phyloP scores from a whole-genome alignment of 2,329 filamentous ascomycete genomes.

The Chaetomiaceae sp. region DNA sequence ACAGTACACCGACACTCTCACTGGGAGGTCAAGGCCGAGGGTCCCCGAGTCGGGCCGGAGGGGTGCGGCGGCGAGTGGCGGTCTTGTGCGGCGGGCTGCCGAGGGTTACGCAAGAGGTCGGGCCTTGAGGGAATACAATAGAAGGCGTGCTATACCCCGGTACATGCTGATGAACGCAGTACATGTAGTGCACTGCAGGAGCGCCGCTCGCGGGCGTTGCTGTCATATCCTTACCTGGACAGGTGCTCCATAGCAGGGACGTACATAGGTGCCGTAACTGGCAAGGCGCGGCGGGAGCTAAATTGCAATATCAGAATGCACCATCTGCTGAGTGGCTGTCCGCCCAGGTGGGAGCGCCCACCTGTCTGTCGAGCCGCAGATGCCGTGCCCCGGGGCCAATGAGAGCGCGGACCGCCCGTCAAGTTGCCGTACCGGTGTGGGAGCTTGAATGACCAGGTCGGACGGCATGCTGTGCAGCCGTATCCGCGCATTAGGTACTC shows the following conservation, averaged over 20 bases:
- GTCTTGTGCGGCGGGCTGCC: constrained; percentile 1
- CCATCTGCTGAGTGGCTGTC: constrained; percentile 21
- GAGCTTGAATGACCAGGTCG: constrained; percentile 1
- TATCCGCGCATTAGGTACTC: too few relatives aligned
- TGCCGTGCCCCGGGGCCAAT: constrained; percentile 14
- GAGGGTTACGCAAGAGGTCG: background rate
- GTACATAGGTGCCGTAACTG: constrained; percentile 8
- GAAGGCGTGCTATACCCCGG: too few relatives aligned
- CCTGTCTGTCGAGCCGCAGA: constrained; percentile 17
- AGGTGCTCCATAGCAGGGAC: background rate
- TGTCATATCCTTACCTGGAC: constrained; percentile 4
- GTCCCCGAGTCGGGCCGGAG: background rate
- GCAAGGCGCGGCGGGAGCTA: constrained; percentile 17
- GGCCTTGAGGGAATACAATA: background rate
- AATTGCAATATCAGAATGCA: constrained; percentile 21
- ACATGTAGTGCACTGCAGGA: too few relatives aligned
- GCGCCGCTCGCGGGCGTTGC: constrained; percentile 15
- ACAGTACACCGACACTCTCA: background rate
- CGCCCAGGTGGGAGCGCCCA: constrained; percentile 17
- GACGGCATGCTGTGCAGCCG: too few relatives aligned
- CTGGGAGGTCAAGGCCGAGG: background rate
- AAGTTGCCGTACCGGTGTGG: constrained; percentile 15
- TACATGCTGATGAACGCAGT: too few relatives aligned
- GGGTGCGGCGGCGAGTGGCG: constrained; percentile 11
- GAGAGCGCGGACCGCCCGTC: constrained; percentile 1